phyloP scores from a whole-genome alignment of 768 basidiomycete genomes.

The Leccinum olivaceopallidum region DNA sequence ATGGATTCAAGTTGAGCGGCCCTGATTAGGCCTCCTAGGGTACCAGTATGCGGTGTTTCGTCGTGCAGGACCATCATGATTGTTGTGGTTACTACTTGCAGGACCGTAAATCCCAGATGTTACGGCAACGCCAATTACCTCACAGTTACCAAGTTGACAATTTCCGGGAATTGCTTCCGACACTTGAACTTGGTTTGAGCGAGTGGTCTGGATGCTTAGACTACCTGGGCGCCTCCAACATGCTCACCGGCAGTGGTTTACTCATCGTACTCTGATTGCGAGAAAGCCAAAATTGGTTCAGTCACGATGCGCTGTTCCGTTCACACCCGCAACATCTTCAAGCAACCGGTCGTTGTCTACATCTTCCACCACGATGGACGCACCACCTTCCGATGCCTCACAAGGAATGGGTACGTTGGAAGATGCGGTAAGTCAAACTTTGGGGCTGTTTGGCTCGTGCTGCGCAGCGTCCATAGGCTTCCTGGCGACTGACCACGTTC shows the following conservation, averaged over 20 bases:
- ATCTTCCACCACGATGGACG: slow-evolving; percentile 8
- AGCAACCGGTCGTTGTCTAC: slow-evolving; percentile 4
- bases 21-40: not conserved
- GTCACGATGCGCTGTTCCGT: not conserved
- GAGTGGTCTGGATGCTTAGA: slow-evolving; percentile 9
- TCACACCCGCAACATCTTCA: not conserved
- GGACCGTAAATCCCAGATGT: not conserved
- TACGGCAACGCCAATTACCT: not conserved
- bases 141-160: not conserved
- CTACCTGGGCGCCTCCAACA: slow-evolving; percentile 3
- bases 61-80: not conserved
- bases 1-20: not conserved
- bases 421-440: slow-evolving; percentile 18
- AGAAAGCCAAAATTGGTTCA: slow-evolving; percentile 2
- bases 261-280: not conserved
- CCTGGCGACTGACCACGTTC: slow-evolving; percentile 2
- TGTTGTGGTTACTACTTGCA: not conserved
- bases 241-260: not conserved
- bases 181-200: not conserved
- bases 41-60: not conserved
- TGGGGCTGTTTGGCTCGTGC: not conserved
- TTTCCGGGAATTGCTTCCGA: not conserved
- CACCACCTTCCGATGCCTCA: not conserved
- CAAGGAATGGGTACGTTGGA: slow-evolving; percentile 17
- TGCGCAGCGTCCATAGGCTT: not conserved